Conservation (phyloP, 1,284 basidiomycete genomes). For the Cryptococcus sp. region DNA sequence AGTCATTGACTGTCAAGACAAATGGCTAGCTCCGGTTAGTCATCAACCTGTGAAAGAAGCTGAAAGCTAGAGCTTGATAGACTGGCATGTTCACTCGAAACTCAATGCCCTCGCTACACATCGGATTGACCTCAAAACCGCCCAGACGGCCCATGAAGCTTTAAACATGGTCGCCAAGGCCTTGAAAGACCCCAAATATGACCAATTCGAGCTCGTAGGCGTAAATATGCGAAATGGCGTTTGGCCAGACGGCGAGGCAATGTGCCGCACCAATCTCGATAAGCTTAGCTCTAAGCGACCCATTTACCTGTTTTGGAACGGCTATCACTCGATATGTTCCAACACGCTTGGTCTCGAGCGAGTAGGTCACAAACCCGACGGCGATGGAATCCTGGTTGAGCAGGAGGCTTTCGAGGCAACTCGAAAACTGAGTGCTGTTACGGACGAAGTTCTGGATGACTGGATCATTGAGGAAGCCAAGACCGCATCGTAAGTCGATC, state of each 20-base stretch:
- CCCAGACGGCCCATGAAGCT: constrained; percentile 18
- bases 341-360: constrained; percentile 27
- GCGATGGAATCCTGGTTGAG: constrained; percentile 25
- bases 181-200: constrained; percentile 15
- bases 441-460: constrained; percentile 18
- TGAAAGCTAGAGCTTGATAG: constrained; percentile 20
- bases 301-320: constrained; percentile 31
- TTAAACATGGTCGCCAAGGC: constrained; percentile 13
- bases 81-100: constrained; percentile 34
- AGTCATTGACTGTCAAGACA: neutral
- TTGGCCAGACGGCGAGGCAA: constrained; percentile 28
- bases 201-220: constrained; percentile 14
- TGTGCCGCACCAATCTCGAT: constrained; percentile 26
- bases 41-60: neutral
- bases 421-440: constrained; percentile 21
- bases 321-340: constrained; percentile 33
- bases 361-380: constrained; percentile 15
- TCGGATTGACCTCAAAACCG: constrained; percentile 21
- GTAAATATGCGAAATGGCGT: constrained; percentile 24
- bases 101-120: constrained; percentile 22
- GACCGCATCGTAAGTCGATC: constrained; percentile 27
- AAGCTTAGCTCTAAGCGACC: constrained; percentile 15
- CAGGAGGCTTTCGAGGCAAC: constrained; percentile 27
- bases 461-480: constrained; percentile 25
- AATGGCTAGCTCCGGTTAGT: neutral